A percentile compares a stretch with the other conserved stretches of the same genome.
Conservation (phyloP, 345 rosid species). For the Citrus sp. region DNA sequence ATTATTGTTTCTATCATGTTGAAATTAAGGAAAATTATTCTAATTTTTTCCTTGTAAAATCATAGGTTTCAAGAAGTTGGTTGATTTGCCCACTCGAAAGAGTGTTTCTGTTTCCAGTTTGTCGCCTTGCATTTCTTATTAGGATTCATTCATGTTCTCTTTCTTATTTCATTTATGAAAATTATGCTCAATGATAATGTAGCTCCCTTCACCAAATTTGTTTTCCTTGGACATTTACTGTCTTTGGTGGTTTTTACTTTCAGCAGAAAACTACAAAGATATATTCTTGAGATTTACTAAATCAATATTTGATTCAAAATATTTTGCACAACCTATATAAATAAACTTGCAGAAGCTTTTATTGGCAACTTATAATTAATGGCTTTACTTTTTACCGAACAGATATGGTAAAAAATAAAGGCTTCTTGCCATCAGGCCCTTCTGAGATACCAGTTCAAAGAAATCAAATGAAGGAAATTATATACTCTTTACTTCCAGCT, state of each 20-base stretch:
- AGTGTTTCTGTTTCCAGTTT: background rate
- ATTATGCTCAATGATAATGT: background rate
- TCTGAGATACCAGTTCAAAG: conserved; percentile 91
- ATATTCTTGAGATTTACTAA: background rate
- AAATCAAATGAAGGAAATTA: conserved; percentile 82
- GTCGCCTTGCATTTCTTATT: background rate
- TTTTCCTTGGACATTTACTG: background rate
- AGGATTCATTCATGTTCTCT: background rate
- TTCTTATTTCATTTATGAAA: background rate
- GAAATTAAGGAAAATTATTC: background rate
- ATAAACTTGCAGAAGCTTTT: background rate
- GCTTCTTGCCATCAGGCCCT: conserved; percentile 96
- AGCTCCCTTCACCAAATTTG: background rate
- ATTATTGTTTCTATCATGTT: background rate
- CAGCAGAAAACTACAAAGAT: background rate
- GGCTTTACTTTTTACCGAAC: conserved; percentile 29
- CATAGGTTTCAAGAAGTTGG: background rate
- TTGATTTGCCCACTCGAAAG: conserved; percentile 5
- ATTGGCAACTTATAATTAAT: conserved; percentile 5
- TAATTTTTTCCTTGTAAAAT: background rate
- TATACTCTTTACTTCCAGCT: conserved; percentile 84
- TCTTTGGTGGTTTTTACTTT: background rate
- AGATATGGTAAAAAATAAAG: conserved; percentile 99
- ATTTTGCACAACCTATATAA: background rate
- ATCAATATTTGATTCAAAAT: background rate